phyloP scores from a whole-genome alignment of 257 asterid genomes.

The Solanum habrochaites region DNA sequence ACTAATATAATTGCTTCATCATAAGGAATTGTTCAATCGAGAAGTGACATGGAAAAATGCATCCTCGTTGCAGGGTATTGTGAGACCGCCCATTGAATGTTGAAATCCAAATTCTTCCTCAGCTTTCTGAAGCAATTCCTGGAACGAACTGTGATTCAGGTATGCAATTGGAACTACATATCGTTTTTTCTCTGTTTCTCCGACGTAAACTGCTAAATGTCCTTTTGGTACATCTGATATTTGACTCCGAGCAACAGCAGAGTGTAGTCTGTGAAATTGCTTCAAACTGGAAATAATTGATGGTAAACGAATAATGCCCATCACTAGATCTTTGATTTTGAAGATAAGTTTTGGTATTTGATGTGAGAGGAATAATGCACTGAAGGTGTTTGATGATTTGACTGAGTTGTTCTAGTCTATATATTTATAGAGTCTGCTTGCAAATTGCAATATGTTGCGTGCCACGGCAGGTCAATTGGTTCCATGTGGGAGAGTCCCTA shows the following conservation, averaged over 20 bases:
- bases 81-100: conserved; percentile 9
- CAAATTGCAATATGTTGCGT: neutral
- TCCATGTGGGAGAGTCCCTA: neutral
- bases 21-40: neutral
- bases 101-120: conserved; percentile 7
- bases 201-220: neutral
- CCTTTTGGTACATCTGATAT: conserved; percentile 3
- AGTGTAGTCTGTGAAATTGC: conserved; percentile 16
- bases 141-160: neutral
- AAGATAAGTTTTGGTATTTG: neutral
- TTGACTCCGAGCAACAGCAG: neutral
- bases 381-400: neutral
- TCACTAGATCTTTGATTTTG: neutral
- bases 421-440: neutral
- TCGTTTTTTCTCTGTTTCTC: neutral
- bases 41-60: conserved; percentile 2
- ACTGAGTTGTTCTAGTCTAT: neutral
- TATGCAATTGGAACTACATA: conserved; percentile 1
- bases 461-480: neutral
- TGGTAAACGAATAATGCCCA: conserved; percentile 24
- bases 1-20: neutral
- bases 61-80: neutral
- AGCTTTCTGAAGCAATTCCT: neutral
- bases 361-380: neutral
- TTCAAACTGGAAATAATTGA: conserved; percentile 6